Percentiles rank a stretch among this genome's conserved stretches.
Conservation (phyloP, 345 rosid genomes). For the Lepidium sativum region DNA sequence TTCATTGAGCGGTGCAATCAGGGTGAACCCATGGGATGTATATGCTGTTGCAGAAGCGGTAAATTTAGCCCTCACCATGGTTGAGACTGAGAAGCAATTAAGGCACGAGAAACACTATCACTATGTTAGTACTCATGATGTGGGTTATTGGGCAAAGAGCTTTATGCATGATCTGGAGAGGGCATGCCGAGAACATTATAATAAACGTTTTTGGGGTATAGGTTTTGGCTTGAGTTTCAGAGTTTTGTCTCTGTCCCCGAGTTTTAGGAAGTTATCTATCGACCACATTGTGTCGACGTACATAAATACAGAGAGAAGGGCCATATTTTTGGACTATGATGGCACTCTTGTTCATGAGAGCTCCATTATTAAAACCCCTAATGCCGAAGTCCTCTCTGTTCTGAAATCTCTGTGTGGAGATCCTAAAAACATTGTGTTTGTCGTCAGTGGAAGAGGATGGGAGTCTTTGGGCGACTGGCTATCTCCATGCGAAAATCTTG, state of each 20-base stretch:
- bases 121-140: constrained; percentile 64
- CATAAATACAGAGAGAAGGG: constrained; percentile 50
- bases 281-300: constrained; percentile 59
- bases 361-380: constrained; percentile 50
- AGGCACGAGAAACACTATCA: constrained; percentile 77
- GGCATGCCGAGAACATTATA: constrained; percentile 65
- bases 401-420: constrained; percentile 48
- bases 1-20: constrained; percentile 74
- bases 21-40: constrained; percentile 79
- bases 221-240: constrained; percentile 69
- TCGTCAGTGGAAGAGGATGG: constrained; percentile 72
- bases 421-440: constrained; percentile 63
- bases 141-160: constrained; percentile 73
- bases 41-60: constrained; percentile 74
- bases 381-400: constrained; percentile 46
- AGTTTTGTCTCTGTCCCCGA: constrained; percentile 62
- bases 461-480: constrained; percentile 54
- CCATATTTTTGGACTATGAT: constrained; percentile 72
- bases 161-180: constrained; percentile 65
- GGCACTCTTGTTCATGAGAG: constrained; percentile 65
- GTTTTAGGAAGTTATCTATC: constrained; percentile 50
- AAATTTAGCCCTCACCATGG: constrained; percentile 42
- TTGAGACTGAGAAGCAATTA: constrained; percentile 53
- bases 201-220: constrained; percentile 71
- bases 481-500: constrained; percentile 59